These are phyloP conservation scores for Pleurotus citrinopileatus DNA, from an alignment of 768 basidiomycete species.

Conservation along the genomic window DNA sequence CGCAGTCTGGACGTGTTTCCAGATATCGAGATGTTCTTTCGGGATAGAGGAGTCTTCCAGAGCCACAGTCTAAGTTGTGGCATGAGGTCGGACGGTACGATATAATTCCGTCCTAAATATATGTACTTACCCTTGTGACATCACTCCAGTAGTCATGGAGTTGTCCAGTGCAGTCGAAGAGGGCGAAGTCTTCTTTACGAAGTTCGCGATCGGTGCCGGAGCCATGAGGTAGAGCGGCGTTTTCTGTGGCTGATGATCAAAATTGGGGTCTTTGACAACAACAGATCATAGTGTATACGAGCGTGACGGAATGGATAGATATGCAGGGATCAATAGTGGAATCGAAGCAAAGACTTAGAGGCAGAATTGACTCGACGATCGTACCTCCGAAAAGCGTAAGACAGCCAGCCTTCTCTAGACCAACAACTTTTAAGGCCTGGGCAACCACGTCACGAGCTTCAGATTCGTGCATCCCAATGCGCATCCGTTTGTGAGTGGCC, in stretches of 20 bases:
- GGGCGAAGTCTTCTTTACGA: constrained; percentile 54
- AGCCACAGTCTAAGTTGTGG: constrained; percentile 53
- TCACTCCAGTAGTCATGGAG: constrained; percentile 78
- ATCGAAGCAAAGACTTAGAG: constrained; percentile 5
- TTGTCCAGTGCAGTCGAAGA: constrained; percentile 72
- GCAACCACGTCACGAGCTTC: constrained; percentile 58
- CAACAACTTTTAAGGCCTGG: constrained; percentile 51
- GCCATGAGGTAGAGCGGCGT: constrained; percentile 86
- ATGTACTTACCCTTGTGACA: constrained; percentile 62
- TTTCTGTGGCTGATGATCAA: constrained; percentile 43
- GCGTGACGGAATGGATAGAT: too few species aligned
- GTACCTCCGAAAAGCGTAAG: constrained; percentile 79
- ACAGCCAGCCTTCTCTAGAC: constrained; percentile 55
- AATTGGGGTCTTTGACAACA: background rate
- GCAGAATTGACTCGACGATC: constrained; percentile 16
- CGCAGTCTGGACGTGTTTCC: constrained; percentile 64
- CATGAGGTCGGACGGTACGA: constrained; percentile 13
- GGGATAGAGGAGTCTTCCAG: constrained; percentile 57
- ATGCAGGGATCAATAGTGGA: background rate
- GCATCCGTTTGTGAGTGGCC: constrained; percentile 54
- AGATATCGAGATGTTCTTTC: constrained; percentile 47
- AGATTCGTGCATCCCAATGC: constrained; percentile 76
- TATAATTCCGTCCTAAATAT: background rate
- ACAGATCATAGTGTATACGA: too few species aligned
- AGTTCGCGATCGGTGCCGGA: constrained; percentile 67